These are phyloP conservation scores for Trichoderma harzianum DNA, from an alignment of 2,329 filamentous ascomycete genomes.

Conservation along the genomic window DNA sequence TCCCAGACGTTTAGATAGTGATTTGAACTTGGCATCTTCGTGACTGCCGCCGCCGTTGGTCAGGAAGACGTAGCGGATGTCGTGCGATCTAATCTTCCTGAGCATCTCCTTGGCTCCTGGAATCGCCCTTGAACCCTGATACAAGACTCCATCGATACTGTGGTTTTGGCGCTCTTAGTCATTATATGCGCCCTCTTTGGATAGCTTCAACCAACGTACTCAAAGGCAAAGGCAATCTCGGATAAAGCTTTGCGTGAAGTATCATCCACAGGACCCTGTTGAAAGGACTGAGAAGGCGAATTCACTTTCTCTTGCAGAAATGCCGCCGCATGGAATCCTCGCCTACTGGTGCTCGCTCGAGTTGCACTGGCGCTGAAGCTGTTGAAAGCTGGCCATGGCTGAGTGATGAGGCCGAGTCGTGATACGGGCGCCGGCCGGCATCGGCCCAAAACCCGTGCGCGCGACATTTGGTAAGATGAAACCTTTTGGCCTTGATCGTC, in stretches of 20 bases:
- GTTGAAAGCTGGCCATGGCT: not conserved
- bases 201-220: conserved; percentile 27
- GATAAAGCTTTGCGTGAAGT: conserved; percentile 28
- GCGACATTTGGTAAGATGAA: not conserved
- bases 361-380: not conserved
- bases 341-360: not conserved
- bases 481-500: too few species aligned
- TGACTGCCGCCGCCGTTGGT: conserved; percentile 92
- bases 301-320: not conserved
- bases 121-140: conserved; percentile 75
- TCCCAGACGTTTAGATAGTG: conserved; percentile 33
- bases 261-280: conserved; percentile 7
- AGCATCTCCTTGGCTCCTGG: conserved; percentile 75
- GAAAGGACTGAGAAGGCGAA: not conserved
- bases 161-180: not conserved
- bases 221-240: conserved; percentile 38
- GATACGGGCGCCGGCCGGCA: conserved; percentile 1
- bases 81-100: conserved; percentile 65
- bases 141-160: conserved; percentile 88
- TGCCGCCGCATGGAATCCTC: not conserved
- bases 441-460: conserved; percentile 7
- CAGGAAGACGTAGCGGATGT: conserved; percentile 87
- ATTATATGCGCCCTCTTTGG: not conserved
- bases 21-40: conserved; percentile 49
- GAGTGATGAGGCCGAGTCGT: not conserved